Evolutionary conservation across 2,329 filamentous ascomycete species (phyloP), one percentile per base, ranked within the genome.

Genomic region (Fusarium torulosum): DNA sequence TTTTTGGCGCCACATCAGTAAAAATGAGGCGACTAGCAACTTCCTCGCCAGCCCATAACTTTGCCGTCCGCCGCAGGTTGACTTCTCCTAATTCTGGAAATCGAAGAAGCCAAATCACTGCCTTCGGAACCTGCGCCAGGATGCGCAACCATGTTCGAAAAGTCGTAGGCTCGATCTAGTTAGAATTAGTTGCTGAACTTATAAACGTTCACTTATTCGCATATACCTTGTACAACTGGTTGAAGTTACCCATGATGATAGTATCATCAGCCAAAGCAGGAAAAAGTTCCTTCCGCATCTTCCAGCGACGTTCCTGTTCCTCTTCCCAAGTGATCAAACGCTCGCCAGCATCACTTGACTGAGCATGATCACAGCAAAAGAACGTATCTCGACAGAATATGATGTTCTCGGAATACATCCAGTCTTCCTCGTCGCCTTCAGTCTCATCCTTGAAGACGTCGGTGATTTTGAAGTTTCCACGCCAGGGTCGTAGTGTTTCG

Each of bases 351-450:
- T 95, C 92, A 19, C 93, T 93, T 56, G 94, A 97, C 78, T 98
- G 94, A 47, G 92, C 88, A 77, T 99, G 96, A 70, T 99, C 96
- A 75, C 96, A 98, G 77, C 96, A 99, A 82, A 99, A 99, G 80
- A 99, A 99, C 0, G 94, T 97, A 73, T 97, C 92, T 9, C 91
- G 88, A 53, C 93, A 96, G 78, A 94, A 99, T 53, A 99, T 92
- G 66, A 99, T 92, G 75, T 97, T 99, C 78, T 99, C 96, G 3
- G 92, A 93, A 75, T 99, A 99, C 35, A 99, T 88, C 96, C 96
- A 99, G 61, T 91, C 86, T 31, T 93, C 91, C 1, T 85, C 82
- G 4, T 91, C 87, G 47, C 88, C 86, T 38, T 90, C 89, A 51
- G 89, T 89, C 59, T 94, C 90, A 62, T 88, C 84, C 4, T 79